Evolutionary conservation across 352 stramenopile species (phyloP).

Genomic region (Phytophthora idaei): DNA sequence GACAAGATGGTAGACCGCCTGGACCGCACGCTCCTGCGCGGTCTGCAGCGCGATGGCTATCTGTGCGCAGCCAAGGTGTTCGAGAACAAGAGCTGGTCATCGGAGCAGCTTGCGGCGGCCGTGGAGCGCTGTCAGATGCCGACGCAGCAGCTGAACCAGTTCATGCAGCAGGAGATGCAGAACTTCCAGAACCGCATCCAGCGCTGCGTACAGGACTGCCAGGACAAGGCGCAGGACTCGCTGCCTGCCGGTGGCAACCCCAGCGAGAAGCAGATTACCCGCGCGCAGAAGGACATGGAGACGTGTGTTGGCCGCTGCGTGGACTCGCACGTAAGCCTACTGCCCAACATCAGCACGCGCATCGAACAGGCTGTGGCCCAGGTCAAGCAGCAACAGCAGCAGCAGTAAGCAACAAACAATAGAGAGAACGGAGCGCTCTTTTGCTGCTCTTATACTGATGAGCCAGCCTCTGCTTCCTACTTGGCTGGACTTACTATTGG

Average conservation of each 20-base stretch:
- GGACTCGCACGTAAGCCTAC: constrained; percentile 76
- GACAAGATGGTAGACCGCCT: constrained; percentile 85
- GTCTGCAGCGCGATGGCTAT: constrained; percentile 83
- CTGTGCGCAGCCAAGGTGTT: constrained; percentile 89
- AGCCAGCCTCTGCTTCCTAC: background rate
- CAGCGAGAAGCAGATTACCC: constrained; percentile 72
- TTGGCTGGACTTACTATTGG: constrained; percentile 9
- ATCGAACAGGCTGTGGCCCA: constrained; percentile 78
- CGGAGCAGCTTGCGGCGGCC: constrained; percentile 80
- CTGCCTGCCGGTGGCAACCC: constrained; percentile 61
- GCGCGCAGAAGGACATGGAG: constrained; percentile 80
- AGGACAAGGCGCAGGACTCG: constrained; percentile 81
- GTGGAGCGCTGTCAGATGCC: constrained; percentile 88
- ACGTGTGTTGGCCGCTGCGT: constrained; percentile 70
- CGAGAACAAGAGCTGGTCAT: constrained; percentile 80
- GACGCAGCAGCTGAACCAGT: constrained; percentile 84
- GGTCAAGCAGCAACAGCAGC: constrained; percentile 56
- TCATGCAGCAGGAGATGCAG: constrained; percentile 86
- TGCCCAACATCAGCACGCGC: constrained; percentile 76
- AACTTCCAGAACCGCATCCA: constrained; percentile 88
- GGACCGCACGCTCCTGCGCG: constrained; percentile 74
- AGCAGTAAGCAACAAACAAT: constrained; percentile 23
- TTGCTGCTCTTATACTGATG: constrained; percentile 15
- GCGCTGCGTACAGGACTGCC: constrained; percentile 86
- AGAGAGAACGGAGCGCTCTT: constrained; percentile 6